These are phyloP conservation scores for Setomelanomma holmii DNA, from an alignment of 2,329 filamentous ascomycete genomes.

Conservation along the genomic window DNA sequence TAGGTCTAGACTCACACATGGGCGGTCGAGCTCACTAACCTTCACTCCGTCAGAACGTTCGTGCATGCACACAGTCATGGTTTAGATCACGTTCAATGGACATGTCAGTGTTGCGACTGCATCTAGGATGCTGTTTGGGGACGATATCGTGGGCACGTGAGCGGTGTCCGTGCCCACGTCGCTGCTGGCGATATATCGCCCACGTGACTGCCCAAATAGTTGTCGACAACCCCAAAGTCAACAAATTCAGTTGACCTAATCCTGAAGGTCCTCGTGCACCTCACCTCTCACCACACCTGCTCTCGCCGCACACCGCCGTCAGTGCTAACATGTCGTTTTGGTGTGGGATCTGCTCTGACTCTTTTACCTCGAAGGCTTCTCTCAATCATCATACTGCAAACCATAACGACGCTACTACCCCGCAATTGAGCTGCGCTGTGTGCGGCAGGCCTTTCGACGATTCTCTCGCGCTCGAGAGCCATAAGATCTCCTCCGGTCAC, in stretches of 20 bases:
- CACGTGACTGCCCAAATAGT: background rate
- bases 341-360: constrained; percentile 26
- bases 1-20: too few relatives aligned
- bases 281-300: background rate
- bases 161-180: background rate
- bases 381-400: constrained; percentile 20
- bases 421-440: constrained; percentile 7
- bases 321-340: too few relatives aligned
- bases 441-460: constrained; percentile 27
- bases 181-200: background rate
- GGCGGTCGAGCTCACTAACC: too few relatives aligned
- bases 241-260: background rate
- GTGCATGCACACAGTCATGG: too few relatives aligned
- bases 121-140: background rate
- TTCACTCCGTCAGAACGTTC: too few relatives aligned
- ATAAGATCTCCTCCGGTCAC: constrained; percentile 22
- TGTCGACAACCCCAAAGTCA: background rate
- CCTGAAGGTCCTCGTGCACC: background rate
- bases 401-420: constrained; percentile 13
- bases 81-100: too few relatives aligned
- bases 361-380: constrained; percentile 20
- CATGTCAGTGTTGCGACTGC: background rate
- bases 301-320: background rate
- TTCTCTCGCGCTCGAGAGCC: constrained; percentile 27
- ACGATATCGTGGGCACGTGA: too few relatives aligned